Evolutionary conservation across 371 early-diverging fungal genomes (phyloP).

Genomic region (Ecytonucleospora hepatopenaei): DNA sequence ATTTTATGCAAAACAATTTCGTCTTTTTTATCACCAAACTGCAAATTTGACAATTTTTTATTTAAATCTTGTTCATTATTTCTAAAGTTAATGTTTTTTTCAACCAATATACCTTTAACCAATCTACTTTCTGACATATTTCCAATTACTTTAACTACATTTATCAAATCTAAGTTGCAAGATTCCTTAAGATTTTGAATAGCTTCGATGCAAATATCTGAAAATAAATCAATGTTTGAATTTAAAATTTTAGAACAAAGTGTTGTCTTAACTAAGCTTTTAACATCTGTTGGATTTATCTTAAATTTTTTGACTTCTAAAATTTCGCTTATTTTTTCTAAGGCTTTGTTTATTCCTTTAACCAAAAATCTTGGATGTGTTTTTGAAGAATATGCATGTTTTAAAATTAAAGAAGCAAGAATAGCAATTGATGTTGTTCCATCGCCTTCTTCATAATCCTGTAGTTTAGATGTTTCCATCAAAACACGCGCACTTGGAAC

Average conservation of each 20-base stretch:
- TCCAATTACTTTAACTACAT: conserved; percentile 94
- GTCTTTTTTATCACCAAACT: neutral
- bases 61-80: conserved; percentile 61
- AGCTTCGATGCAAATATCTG: conserved; percentile 86
- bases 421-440: conserved; percentile 98
- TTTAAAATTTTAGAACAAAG: conserved; percentile 88
- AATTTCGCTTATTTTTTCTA: conserved; percentile 69
- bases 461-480: conserved; percentile 78
- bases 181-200: conserved; percentile 60
- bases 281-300: conserved; percentile 58
- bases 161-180: conserved; percentile 82
- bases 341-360: conserved; percentile 83
- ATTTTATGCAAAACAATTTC: too few species aligned
- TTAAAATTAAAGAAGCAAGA: conserved; percentile 81
- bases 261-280: conserved; percentile 71
- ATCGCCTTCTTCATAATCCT: conserved; percentile 98
- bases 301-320: conserved; percentile 71
- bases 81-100: conserved; percentile 87
- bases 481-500: conserved; percentile 93
- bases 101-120: conserved; percentile 89
- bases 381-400: conserved; percentile 84
- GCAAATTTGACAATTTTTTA: conserved; percentile 12
- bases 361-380: conserved; percentile 94
- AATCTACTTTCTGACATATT: conserved; percentile 84
- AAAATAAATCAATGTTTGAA: conserved; percentile 84